Percentiles rank a stretch among this genome's conserved stretches.
Conservation (phyloP, 2,329 filamentous ascomycete genomes). For the Endoconidiophora laricicola region DNA sequence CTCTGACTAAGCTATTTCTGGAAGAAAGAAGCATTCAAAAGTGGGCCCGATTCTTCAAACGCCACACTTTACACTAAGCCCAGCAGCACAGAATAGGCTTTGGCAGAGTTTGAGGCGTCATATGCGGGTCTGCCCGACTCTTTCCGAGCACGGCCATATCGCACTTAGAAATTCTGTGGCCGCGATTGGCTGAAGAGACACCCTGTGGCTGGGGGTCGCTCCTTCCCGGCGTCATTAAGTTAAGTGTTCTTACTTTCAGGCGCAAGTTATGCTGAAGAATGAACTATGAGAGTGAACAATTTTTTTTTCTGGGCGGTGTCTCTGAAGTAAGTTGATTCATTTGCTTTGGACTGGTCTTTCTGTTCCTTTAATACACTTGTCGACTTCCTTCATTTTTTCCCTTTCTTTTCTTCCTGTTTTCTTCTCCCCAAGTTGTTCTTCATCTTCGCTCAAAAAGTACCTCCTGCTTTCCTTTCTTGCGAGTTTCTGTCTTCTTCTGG, state of each 20-base stretch:
- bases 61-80: neutral
- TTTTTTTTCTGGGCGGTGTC: neutral
- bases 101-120: neutral
- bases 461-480: neutral
- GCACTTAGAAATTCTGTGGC: constrained; percentile 9
- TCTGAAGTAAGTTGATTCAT: too few relatives aligned
- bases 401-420: constrained; percentile 4
- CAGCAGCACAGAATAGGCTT: neutral
- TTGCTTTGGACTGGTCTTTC: neutral
- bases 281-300: too few relatives aligned
- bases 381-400: neutral
- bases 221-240: constrained; percentile 8
- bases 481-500: constrained; percentile 1
- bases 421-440: constrained; percentile 7
- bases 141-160: constrained; percentile 6
- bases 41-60: neutral
- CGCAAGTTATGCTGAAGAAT: neutral
- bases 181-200: constrained; percentile 8
- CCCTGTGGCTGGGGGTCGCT: constrained; percentile 1
- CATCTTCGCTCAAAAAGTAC: constrained; percentile 4
- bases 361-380: constrained; percentile 1
- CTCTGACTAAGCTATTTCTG: neutral
- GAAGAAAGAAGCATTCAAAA: constrained; percentile 4
- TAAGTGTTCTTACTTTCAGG: neutral
- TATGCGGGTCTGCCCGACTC: constrained; percentile 9